A percentile compares a stretch with the other conserved stretches of the same genome.
Conservation (phyloP, 148 eudicot species). For the Rhododendron henanense region DNA sequence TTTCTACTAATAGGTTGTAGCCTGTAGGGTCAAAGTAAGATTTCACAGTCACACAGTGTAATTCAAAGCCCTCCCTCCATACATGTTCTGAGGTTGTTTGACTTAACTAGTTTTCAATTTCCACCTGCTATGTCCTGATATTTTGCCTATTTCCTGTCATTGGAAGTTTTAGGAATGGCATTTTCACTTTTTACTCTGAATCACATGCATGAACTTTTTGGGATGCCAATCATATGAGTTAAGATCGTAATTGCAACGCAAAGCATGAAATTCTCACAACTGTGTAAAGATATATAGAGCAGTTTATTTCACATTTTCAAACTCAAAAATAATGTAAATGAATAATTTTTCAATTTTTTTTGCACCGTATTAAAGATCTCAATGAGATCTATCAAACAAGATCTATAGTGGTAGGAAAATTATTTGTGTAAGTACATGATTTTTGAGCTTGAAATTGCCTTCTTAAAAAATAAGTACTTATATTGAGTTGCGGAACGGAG, state of each 20-base stretch:
- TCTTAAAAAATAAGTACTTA: too few relatives aligned
- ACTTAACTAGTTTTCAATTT: neutral
- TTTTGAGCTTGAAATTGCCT: too few relatives aligned
- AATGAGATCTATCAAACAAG: too few relatives aligned
- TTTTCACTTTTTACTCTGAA: neutral
- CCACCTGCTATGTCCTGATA: too few relatives aligned
- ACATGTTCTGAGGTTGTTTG: neutral
- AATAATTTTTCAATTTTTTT: too few relatives aligned
- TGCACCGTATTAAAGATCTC: too few relatives aligned
- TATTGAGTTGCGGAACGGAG: too few relatives aligned
- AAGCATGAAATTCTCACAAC: neutral
- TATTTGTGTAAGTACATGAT: too few relatives aligned
- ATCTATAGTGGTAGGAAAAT: too few relatives aligned
- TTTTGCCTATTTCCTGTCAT: too few relatives aligned
- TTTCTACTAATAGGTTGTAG: neutral
- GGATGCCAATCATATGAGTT: neutral
- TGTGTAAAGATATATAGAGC: neutral
- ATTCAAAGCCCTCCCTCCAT: neutral
- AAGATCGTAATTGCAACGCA: neutral
- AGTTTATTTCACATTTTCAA: too few relatives aligned
- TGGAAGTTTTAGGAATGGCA: neutral
- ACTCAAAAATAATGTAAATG: too few relatives aligned
- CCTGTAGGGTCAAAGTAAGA: neutral
- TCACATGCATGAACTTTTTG: neutral
- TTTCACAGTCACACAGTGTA: neutral